Base-by-base conservation (phyloP, 2,329 filamentous ascomycete species). In the Phialophora tarda region DNA sequence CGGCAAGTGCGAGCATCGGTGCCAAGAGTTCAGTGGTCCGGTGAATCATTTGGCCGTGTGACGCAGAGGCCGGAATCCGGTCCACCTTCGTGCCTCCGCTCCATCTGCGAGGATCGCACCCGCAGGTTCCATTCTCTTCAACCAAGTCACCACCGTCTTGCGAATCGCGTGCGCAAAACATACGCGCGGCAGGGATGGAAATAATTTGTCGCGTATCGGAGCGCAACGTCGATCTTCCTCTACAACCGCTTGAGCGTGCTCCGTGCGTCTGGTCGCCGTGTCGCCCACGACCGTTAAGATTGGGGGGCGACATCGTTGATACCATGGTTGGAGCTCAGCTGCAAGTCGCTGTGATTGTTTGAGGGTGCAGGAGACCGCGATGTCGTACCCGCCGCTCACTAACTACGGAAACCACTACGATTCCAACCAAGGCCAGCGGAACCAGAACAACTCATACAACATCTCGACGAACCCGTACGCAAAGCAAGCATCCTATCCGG, bases 301-400 rank as follows among this genome's bases (percentile, higher is more conserved):
- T 11, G 1, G 21, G 8, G 24, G 11, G n/a, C n/a, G 24, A 24
- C 7, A 17, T 14, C 21, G 7, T 28, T 51, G 24, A 17, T 11
- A 51, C 48, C 14, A 51, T 51, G 48, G 14, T 23, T 23, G 48
- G 21, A 23, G 23, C 21, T 28, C 24, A 12, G n/a, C 48, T 28
- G 48, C 12, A 23, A 2, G 48, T 51, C 48, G 21, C 24, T 0
- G 8, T 12, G 21, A 26, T 23, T 26, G n/a, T 6, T 2, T 30
- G 6, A 28, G 12, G 48, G n/a, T 12, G 32, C 4, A 23, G 30
- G 41, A n/a, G 34, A 17, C 24, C 23, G 26, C 23, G 17, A 73
- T 73, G 71, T 68, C 71, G n/a, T 68, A 71, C 32, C 47, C 61
- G 14, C 41, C 58, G 23, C 41, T 67, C 12, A 53, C 58, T 21